Base-by-base conservation (phyloP, 2,329 filamentous ascomycete species). In the Hortaea werneckii region DNA sequence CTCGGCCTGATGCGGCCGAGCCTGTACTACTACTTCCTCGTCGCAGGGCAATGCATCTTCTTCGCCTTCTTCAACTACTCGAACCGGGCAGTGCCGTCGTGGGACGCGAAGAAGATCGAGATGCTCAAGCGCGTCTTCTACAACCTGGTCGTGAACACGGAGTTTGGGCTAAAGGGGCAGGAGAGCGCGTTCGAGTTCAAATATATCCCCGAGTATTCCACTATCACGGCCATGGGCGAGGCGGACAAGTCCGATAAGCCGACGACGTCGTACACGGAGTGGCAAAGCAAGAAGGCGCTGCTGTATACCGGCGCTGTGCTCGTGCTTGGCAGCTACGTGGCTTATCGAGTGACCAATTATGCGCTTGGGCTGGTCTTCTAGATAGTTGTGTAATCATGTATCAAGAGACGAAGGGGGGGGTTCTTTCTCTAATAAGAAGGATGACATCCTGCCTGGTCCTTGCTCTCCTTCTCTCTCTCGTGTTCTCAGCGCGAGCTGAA, bases 101-200 rank as follows among this genome's bases (percentile, higher is more conserved):
- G 74, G 32, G 77, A 80, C 52, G 58, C 64, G 34, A 65, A 67
- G 29, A 75, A 79, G 53, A 77, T 82, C 40, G 67, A 65, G 46
- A 60, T 68, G 13, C 60, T 76, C 27, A 73, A 75, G 44, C 67
- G 63, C 26, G 63, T 76, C 0, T 76, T 81, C 50, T 83, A 78
- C 61, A 66, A 71, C 12, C 61, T 83, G 2, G 73, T 83, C 11
- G 74, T 82, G n/a, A 72, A 82, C 46, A 76, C 78, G 46, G 78
- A 80, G 45, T 77, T 71, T 45, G 83, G 80, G 0, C 68, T 89
- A 6, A 78, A 65, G 8, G 71, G 82, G 0, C 69, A 74, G 40
- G 74, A 80, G 55, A 78, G 76, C 1, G 70, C 67, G 6, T 88
- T 87, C 57, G 77, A 82, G 13, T 83, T 88, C 65, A 83, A 87